Percentiles rank a stretch among this genome's conserved stretches.
phyloP scores from a whole-genome alignment of 441 rosid genomes.

The Erodium chrysanthum region DNA sequence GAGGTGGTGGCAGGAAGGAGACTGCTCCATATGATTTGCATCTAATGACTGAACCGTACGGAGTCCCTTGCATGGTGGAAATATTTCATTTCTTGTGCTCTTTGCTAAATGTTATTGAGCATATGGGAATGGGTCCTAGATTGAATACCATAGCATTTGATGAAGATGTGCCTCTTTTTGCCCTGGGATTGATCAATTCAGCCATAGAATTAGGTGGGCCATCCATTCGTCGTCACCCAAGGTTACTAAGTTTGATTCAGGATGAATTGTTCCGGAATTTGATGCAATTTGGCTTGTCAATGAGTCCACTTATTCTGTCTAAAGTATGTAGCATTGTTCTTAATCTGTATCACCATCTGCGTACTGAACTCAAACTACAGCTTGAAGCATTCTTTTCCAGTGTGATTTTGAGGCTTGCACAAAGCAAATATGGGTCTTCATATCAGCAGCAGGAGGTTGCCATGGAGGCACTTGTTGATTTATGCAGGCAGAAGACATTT shows the following conservation, averaged over 20 bases:
- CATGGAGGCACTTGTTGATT: slow-evolving; percentile 86
- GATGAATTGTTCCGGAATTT: slow-evolving; percentile 70
- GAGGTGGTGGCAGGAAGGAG: slow-evolving; percentile 37
- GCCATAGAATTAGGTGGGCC: slow-evolving; percentile 80
- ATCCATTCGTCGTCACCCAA: slow-evolving; percentile 49
- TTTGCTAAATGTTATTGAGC: slow-evolving; percentile 56
- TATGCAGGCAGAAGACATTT: slow-evolving; percentile 74
- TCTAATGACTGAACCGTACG: slow-evolving; percentile 67
- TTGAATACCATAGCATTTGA: slow-evolving; percentile 72
- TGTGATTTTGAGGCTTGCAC: slow-evolving; percentile 76
- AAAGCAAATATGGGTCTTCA: slow-evolving; percentile 66
- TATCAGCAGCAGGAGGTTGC: slow-evolving; percentile 92
- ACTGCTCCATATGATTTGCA: slow-evolving; percentile 35
- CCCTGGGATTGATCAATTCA: slow-evolving; percentile 81
- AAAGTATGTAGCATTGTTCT: slow-evolving; percentile 77
- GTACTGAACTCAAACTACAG: slow-evolving; percentile 71
- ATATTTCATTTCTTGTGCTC: slow-evolving; percentile 81
- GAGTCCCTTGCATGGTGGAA: slow-evolving; percentile 89
- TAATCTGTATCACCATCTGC: slow-evolving; percentile 71
- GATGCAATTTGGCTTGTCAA: slow-evolving; percentile 85
- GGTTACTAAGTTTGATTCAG: slow-evolving; percentile 56
- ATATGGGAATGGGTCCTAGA: slow-evolving; percentile 47
- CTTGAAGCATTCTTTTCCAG: slow-evolving; percentile 88
- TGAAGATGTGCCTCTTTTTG: slow-evolving; percentile 93
- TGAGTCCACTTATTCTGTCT: slow-evolving; percentile 87